phyloP scores from a whole-genome alignment of 805 yeast genomes.

The Schizosaccharomyces cryophilus region DNA sequence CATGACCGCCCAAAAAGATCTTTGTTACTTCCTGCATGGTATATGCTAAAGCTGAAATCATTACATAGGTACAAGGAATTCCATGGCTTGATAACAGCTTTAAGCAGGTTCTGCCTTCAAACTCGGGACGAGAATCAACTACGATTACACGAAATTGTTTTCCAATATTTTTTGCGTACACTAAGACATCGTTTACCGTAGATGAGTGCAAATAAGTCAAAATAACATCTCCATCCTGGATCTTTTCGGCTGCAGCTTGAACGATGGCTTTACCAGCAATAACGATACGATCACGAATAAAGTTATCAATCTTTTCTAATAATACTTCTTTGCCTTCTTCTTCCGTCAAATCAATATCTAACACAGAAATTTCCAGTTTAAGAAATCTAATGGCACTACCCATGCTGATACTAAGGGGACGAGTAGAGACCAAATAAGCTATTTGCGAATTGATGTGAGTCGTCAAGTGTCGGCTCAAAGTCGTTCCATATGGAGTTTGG shows the following conservation, averaged over 20 bases:
- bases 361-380: slow-evolving; percentile 70
- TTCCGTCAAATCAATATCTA: slow-evolving; percentile 50
- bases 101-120: slow-evolving; percentile 70
- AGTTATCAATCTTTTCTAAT: slow-evolving; percentile 46
- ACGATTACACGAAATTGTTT: slow-evolving; percentile 56
- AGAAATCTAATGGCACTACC: slow-evolving; percentile 95
- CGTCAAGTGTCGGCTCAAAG: slow-evolving; percentile 69
- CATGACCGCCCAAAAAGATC: slow-evolving; percentile 88
- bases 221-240: slow-evolving; percentile 50
- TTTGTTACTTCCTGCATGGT: slow-evolving; percentile 69
- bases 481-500: slow-evolving; percentile 60
- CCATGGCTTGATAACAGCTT: slow-evolving; percentile 35
- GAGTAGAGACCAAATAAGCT: slow-evolving; percentile 68
- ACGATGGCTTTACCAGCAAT: slow-evolving; percentile 64
- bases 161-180: slow-evolving; percentile 37
- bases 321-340: slow-evolving; percentile 39
- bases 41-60: slow-evolving; percentile 56
- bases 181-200: slow-evolving; percentile 52
- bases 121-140: slow-evolving; percentile 81
- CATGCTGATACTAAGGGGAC: slow-evolving; percentile 84
- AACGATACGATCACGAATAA: slow-evolving; percentile 63
- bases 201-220: slow-evolving; percentile 74
- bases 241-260: slow-evolving; percentile 53
- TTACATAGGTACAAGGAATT: slow-evolving; percentile 50
- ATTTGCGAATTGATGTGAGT: slow-evolving; percentile 76